Evolutionary conservation across 1,139 yeast genomes (phyloP).

Genomic region (Sugiyamaella novakii): DNA sequence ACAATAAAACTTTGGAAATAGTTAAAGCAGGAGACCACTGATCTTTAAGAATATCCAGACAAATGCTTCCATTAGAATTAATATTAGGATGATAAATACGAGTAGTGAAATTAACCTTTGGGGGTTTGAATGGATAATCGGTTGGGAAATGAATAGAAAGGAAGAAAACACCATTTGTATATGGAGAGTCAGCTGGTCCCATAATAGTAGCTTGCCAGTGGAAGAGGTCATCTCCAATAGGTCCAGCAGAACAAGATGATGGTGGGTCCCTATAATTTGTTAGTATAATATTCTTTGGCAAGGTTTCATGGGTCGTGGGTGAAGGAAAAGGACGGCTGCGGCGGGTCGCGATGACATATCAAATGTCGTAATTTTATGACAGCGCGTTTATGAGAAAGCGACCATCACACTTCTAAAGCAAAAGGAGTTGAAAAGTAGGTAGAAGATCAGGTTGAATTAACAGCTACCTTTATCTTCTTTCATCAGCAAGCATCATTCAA

Average conservation of each 20-base stretch:
- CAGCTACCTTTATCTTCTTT: too few relatives aligned
- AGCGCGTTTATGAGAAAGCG: too few relatives aligned
- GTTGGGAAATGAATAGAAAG: constrained; percentile 92
- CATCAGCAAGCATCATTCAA: too few relatives aligned
- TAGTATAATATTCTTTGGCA: too few relatives aligned
- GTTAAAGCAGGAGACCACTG: constrained; percentile 94
- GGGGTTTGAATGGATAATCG: constrained; percentile 93
- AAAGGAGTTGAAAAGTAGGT: too few relatives aligned
- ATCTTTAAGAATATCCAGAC: constrained; percentile 81
- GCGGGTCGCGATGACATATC: too few relatives aligned
- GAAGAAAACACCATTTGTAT: constrained; percentile 91
- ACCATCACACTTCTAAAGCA: too few relatives aligned
- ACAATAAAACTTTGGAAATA: constrained; percentile 82
- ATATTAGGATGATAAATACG: constrained; percentile 90
- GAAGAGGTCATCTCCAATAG: constrained; percentile 93
- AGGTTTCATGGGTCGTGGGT: too few relatives aligned
- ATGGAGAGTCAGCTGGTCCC: constrained; percentile 95
- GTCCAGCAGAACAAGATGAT: constrained; percentile 98
- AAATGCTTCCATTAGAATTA: constrained; percentile 84
- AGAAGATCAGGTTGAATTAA: too few relatives aligned
- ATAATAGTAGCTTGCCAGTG: constrained; percentile 97
- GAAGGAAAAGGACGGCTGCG: background rate
- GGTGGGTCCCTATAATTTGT: constrained; percentile 80
- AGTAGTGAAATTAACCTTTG: constrained; percentile 87
- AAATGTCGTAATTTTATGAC: too few relatives aligned